A percentile compares a stretch with the other conserved stretches of the same genome.
These are phyloP conservation scores for Agapanthus africanus DNA, from an alignment of 106 monocot species.

Conservation along the genomic window DNA sequence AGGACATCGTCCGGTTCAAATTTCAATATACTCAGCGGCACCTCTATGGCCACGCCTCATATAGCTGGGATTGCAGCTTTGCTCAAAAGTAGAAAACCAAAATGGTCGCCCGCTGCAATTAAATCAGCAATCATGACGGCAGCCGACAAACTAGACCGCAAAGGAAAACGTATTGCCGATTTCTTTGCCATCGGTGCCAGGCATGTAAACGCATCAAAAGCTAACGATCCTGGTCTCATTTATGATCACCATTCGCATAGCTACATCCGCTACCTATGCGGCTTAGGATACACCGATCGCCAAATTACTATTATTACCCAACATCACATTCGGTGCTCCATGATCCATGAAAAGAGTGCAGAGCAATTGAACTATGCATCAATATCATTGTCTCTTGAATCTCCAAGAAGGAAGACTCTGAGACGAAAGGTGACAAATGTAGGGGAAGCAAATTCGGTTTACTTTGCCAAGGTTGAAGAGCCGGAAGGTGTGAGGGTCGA, in stretches of 20 bases:
- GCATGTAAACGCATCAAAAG: constrained; percentile 41
- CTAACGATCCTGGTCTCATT: constrained; percentile 42
- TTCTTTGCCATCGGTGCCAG: constrained; percentile 32
- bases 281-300: constrained; percentile 8
- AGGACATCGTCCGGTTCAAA: background rate
- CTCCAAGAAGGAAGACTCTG: background rate
- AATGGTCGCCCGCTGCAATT: constrained; percentile 59
- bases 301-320: constrained; percentile 7
- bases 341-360: background rate
- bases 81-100: constrained; percentile 31
- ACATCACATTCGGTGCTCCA: background rate
- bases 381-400: constrained; percentile 17
- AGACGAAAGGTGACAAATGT: constrained; percentile 36
- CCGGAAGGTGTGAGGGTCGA: constrained; percentile 14
- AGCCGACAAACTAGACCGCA: constrained; percentile 6
- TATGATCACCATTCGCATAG: constrained; percentile 27
- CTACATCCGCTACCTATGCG: constrained; percentile 41
- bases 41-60: constrained; percentile 59
- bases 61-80: constrained; percentile 44
- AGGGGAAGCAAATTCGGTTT: constrained; percentile 10
- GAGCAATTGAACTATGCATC: constrained; percentile 43
- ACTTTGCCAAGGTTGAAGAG: constrained; percentile 1
- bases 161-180: constrained; percentile 21
- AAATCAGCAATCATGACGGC: constrained; percentile 65
- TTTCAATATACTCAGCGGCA: constrained; percentile 31